A percentile compares a stretch with the other conserved stretches of the same genome.
phyloP scores from a whole-genome alignment of 306 rosid genomes.

The Gynostemma pentaphyllum region DNA sequence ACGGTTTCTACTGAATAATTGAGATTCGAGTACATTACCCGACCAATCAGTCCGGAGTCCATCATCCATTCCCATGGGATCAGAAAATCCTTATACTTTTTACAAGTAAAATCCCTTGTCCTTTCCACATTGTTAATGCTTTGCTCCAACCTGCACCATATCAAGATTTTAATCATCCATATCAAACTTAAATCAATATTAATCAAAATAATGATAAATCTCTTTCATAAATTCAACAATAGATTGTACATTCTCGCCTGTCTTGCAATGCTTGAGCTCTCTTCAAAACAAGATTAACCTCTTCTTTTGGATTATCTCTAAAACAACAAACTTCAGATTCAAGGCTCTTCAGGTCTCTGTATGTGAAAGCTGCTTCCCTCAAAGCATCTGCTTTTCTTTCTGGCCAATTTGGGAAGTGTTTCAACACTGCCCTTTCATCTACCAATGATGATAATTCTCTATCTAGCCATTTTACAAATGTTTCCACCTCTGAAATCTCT shows the following conservation, averaged over 20 bases:
- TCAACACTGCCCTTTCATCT: slow-evolving; percentile 75
- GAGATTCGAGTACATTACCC: slow-evolving; percentile 30
- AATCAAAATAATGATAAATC: not conserved
- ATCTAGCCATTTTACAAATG: slow-evolving; percentile 75
- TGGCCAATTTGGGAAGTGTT: slow-evolving; percentile 86
- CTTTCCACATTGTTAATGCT: slow-evolving; percentile 53
- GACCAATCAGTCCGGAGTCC: slow-evolving; percentile 61
- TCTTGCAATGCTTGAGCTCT: slow-evolving; percentile 82
- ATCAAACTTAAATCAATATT: not conserved
- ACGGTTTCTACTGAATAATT: no score
- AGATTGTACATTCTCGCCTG: slow-evolving; percentile 78
- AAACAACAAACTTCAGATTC: slow-evolving; percentile 44
- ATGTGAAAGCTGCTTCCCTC: slow-evolving; percentile 76
- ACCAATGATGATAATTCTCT: slow-evolving; percentile 59
- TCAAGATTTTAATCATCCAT: slow-evolving; percentile 3
- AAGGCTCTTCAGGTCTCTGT: slow-evolving; percentile 59
- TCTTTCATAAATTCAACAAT: not conserved
- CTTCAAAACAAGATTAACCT: slow-evolving; percentile 34
- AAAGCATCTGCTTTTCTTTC: slow-evolving; percentile 77
- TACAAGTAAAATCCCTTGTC: slow-evolving; percentile 58
- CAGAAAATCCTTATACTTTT: slow-evolving; percentile 51
- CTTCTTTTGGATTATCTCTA: slow-evolving; percentile 57
- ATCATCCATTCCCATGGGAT: slow-evolving; percentile 91
- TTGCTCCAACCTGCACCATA: slow-evolving; percentile 59
- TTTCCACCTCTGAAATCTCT: slow-evolving; percentile 56